Evolutionary conservation across 1,139 yeast genomes (phyloP), one percentile per base, ranked within the genome.

Genomic region (Yamadazyma triangularis): DNA sequence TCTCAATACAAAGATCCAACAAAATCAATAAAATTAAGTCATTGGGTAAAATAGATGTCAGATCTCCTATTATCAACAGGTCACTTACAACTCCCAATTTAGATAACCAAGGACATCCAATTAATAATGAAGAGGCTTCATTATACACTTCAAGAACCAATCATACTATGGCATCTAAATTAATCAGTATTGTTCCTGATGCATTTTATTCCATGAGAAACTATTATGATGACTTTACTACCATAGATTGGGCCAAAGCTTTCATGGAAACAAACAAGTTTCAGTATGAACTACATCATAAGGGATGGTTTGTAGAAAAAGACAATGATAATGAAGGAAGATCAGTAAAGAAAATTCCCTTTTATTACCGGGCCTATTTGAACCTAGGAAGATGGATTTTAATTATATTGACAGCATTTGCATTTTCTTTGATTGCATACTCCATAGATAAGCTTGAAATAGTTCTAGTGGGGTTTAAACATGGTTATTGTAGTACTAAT

Each of bases 181-280:
- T 53, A 11, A 30, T 52, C 10, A 42, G 39, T 9, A 29, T 42
- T 8, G 45, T 45, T 8, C 54, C 54, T 3, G 48, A 44, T 12
- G 32, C 47, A 3, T 35, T 56, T 13, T 48, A 46, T 29, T 29
- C 49, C 6, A 35, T 51, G 24, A 40, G 70, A 24, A 60, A 56
- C 42, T 73, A 60, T 53, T 77, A 77, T 47, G 78, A 77, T 48
- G 81, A 77, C 48, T 77, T 76, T 50, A 77, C 84, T 15, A 75
- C 82, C n/a, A 73, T 76, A n/a, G 84, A 77, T 53, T 77, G 83
- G 83, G 70, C 75, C 3, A 62, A 65, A 25, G 80, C 78, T 19
- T 66, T 66, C 26, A 58, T 73, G 18, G 55, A 59, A 37, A 73
- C 73, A 28, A 72, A 77, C 25, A 55, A 58, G 26, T 58, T 77